phyloP scores from a whole-genome alignment of 192 early-diverging fungal species.

The Dissophora globulifera region DNA sequence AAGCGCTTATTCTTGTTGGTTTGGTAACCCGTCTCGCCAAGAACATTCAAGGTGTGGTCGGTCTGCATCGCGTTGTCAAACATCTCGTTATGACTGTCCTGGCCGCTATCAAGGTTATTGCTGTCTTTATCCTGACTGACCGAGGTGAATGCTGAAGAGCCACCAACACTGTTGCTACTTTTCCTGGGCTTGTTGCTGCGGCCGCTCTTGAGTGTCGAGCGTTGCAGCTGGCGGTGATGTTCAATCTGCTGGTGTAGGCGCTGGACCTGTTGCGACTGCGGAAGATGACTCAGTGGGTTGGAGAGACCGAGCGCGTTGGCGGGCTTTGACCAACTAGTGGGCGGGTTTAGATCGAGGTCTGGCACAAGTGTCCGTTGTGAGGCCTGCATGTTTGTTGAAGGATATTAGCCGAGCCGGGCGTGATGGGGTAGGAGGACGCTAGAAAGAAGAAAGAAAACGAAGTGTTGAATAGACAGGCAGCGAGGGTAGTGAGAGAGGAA shows the following conservation, averaged over 20 bases:
- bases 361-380: conserved; percentile 16
- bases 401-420: too few relatives aligned
- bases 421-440: not conserved
- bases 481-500: not conserved
- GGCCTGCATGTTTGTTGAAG: conserved; percentile 11
- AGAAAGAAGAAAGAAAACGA: not conserved
- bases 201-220: not conserved
- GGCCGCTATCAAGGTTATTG: not conserved
- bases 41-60: too few relatives aligned
- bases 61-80: too few relatives aligned
- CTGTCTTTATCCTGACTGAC: too few relatives aligned
- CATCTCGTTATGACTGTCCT: not conserved
- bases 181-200: too few relatives aligned
- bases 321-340: conserved; percentile 39
- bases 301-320: conserved; percentile 36
- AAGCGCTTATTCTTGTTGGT: not conserved
- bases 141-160: too few relatives aligned
- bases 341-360: conserved; percentile 41
- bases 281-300: conserved; percentile 32
- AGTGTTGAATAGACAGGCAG: not conserved
- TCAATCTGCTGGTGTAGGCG: conserved; percentile 41
- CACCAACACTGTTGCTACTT: not conserved
- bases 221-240: conserved; percentile 33
- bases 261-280: conserved; percentile 40
- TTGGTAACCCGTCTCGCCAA: too few relatives aligned